Evolutionary conservation across 78 protist genomes (phyloP).

Genomic region (Isochrysis galbana): DNA sequence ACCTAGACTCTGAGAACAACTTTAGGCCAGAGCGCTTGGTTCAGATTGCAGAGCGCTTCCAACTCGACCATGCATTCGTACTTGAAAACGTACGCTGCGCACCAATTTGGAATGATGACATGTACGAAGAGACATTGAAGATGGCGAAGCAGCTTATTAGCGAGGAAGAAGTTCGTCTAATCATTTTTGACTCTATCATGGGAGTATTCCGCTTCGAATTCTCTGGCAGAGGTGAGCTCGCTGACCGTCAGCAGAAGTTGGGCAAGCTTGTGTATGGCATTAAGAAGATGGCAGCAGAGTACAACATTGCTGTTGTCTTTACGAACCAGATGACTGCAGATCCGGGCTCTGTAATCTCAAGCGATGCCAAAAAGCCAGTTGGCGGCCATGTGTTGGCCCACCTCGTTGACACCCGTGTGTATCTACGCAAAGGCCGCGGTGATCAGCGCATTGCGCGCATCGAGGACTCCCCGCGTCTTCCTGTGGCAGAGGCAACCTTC

Average conservation of each 20-base stretch:
- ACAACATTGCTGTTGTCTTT: conserved; percentile 91
- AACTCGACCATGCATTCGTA: neutral
- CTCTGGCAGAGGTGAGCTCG: conserved; percentile 94
- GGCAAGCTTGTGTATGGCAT: conserved; percentile 85
- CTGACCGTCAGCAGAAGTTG: conserved; percentile 92
- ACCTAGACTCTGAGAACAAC: conserved; percentile 98
- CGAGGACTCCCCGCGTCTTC: conserved; percentile 90
- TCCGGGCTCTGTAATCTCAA: conserved; percentile 26
- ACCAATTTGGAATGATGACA: neutral
- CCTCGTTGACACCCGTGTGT: conserved; percentile 91
- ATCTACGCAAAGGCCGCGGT: conserved; percentile 93
- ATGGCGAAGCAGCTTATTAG: neutral
- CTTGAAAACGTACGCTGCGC: neutral
- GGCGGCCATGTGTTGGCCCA: conserved; percentile 97
- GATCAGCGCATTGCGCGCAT: conserved; percentile 91
- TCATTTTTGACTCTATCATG: conserved; percentile 96
- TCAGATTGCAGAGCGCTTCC: conserved; percentile 84
- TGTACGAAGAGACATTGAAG: neutral
- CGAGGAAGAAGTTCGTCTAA: neutral
- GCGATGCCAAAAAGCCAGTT: conserved; percentile 90
- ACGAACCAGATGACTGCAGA: conserved; percentile 98
- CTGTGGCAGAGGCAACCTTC: conserved; percentile 82
- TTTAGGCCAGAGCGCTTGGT: conserved; percentile 94
- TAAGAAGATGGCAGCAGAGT: conserved; percentile 91
- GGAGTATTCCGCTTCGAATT: conserved; percentile 91